These are phyloP conservation scores for Pinus albicaulis DNA, from an alignment of 75 land plant species.

Conservation along the genomic window DNA sequence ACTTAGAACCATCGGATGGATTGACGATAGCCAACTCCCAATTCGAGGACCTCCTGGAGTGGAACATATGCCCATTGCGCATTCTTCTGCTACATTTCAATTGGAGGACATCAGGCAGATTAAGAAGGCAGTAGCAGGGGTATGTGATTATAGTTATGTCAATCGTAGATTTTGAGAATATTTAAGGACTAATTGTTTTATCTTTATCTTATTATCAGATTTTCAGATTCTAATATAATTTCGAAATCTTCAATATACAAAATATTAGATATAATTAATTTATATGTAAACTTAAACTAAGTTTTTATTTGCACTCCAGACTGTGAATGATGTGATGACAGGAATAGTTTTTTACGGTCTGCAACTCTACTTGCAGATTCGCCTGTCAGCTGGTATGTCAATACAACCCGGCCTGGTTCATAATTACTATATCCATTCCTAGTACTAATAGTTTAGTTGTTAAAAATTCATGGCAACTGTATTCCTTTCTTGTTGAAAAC, in stretches of 20 bases:
- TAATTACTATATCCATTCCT: not conserved
- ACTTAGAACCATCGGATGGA: not conserved
- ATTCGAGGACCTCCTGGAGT: not conserved
- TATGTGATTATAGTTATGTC: not conserved
- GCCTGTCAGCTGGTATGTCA: not conserved
- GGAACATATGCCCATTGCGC: not conserved
- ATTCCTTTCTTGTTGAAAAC: not conserved
- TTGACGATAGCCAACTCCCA: not conserved
- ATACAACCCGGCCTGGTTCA: too few relatives aligned
- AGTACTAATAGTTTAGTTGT: not conserved
- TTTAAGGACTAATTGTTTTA: too few relatives aligned
- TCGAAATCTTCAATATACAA: too few relatives aligned
- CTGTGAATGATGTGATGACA: slow-evolving; percentile 37
- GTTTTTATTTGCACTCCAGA: slow-evolving; percentile 12
- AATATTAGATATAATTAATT: too few relatives aligned
- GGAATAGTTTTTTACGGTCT: slow-evolving; percentile 32
- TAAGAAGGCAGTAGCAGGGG: not conserved
- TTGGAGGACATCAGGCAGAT: not conserved
- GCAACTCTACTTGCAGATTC: slow-evolving; percentile 18
- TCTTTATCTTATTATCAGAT: too few relatives aligned
- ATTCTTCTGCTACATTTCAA: not conserved
- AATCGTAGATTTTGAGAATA: too few relatives aligned
- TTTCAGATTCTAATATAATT: too few relatives aligned
- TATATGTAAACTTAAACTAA: too few relatives aligned
- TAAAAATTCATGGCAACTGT: not conserved